phyloP scores from a whole-genome alignment of 1,284 basidiomycete genomes.

The Ustilago curta region DNA sequence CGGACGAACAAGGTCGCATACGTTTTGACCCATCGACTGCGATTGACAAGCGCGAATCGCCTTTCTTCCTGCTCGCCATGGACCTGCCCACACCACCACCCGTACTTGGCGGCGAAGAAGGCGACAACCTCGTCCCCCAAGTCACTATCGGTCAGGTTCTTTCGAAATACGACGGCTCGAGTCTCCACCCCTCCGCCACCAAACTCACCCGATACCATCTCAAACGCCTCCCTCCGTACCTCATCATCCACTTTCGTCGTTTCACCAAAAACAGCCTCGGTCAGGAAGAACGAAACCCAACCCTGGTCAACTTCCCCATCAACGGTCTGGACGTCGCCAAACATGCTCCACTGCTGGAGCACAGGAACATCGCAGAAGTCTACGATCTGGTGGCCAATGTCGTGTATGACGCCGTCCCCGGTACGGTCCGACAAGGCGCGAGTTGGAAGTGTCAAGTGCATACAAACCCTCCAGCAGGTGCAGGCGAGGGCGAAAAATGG shows the following conservation, averaged over 20 bases:
- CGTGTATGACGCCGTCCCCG: conserved; percentile 91
- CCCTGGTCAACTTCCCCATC: conserved; percentile 96
- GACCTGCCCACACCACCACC: conserved; percentile 92
- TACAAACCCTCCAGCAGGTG: conserved; percentile 49
- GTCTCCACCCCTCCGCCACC: conserved; percentile 56
- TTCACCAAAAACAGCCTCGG: conserved; percentile 99
- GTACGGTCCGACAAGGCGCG: conserved; percentile 86
- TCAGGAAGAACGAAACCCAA: conserved; percentile 94
- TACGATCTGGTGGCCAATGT: conserved; percentile 98
- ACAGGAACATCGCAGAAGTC: conserved; percentile 73
- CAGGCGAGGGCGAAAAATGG: conserved; percentile 79
- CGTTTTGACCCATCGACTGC: conserved; percentile 72
- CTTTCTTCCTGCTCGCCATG: conserved; percentile 93
- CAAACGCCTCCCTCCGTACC: conserved; percentile 85
- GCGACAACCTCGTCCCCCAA: conserved; percentile 98
- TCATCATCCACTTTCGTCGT: conserved; percentile 94
- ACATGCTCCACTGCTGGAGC: conserved; percentile 49
- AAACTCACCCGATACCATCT: conserved; percentile 82
- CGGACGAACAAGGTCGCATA: conserved; percentile 53
- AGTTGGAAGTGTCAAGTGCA: conserved; percentile 94
- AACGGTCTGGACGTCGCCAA: conserved; percentile 75
- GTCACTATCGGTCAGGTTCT: conserved; percentile 89
- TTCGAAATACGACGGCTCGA: conserved; percentile 90
- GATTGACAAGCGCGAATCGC: conserved; percentile 84
- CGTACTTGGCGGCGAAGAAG: conserved; percentile 85